Percentiles rank a stretch among this genome's conserved stretches.
Evolutionary conservation across 495 filamentous ascomycete genomes (phyloP).

Genomic region (Penicillium paxilli): DNA sequence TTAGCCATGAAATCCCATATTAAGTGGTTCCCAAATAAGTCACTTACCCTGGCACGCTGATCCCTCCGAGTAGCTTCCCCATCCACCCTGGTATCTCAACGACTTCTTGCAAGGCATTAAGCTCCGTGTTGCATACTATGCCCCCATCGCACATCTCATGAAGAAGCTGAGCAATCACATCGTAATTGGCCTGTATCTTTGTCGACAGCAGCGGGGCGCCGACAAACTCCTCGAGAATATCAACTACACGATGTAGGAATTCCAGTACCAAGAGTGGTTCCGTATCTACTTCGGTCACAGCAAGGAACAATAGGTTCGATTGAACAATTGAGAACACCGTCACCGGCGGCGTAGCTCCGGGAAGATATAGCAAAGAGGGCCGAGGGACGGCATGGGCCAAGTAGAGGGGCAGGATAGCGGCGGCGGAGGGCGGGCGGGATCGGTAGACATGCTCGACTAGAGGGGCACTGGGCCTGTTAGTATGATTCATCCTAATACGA

Average conservation of each 20-base stretch:
- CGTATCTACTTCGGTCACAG: constrained; percentile 76
- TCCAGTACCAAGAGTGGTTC: constrained; percentile 95
- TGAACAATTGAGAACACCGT: constrained; percentile 85
- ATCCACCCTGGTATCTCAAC: constrained; percentile 89
- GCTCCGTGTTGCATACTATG: constrained; percentile 85
- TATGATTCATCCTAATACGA: background rate
- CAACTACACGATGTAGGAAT: constrained; percentile 91
- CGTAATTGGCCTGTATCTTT: constrained; percentile 87
- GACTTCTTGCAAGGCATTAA: constrained; percentile 86
- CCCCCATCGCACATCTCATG: constrained; percentile 97
- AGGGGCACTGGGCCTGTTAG: constrained; percentile 48
- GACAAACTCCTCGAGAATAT: constrained; percentile 92
- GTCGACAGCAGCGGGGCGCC: constrained; percentile 81
- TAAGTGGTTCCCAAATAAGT: too few species aligned
- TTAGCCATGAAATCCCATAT: too few species aligned
- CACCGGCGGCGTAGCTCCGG: constrained; percentile 80
- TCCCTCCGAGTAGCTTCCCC: constrained; percentile 85
- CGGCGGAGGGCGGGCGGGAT: constrained; percentile 74
- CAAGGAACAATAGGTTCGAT: constrained; percentile 83
- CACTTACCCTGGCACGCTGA: constrained; percentile 73
- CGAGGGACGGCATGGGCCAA: constrained; percentile 79
- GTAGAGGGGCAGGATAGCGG: constrained; percentile 79
- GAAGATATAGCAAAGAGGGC: constrained; percentile 81
- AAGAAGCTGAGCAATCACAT: constrained; percentile 90
- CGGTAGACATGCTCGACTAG: constrained; percentile 70